Conservation (phyloP, 768 basidiomycete species). For the Hypsizygus marmoreus region DNA sequence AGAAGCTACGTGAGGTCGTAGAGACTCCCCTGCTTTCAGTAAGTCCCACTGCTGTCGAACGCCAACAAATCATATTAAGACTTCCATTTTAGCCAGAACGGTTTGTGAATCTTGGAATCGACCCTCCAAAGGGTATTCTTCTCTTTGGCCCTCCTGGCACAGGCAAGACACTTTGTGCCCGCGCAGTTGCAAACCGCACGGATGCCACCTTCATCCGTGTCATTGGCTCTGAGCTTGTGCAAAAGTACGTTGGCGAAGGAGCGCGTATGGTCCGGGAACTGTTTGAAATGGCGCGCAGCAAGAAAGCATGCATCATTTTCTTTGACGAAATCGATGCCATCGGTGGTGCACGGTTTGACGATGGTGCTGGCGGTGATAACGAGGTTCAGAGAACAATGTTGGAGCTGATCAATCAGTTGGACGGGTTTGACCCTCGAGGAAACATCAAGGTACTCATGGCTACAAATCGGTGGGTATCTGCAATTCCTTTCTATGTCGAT, state of each 20-base stretch:
- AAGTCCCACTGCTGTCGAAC: slow-evolving; percentile 27
- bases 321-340: slow-evolving; percentile 99
- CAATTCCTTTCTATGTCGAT: not conserved
- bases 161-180: slow-evolving; percentile 98
- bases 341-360: slow-evolving; percentile 96
- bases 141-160: slow-evolving; percentile 96
- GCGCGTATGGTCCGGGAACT: slow-evolving; percentile 98
- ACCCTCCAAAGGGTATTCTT: slow-evolving; percentile 97
- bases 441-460: slow-evolving; percentile 99
- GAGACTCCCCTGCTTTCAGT: slow-evolving; percentile 95
- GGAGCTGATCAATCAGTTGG: slow-evolving; percentile 97
- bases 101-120: slow-evolving; percentile 97
- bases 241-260: slow-evolving; percentile 99
- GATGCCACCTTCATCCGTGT: slow-evolving; percentile 99
- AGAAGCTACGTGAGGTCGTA: slow-evolving; percentile 97
- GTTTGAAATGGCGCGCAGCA: slow-evolving; percentile 98
- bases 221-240: slow-evolving; percentile 98
- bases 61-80: slow-evolving; percentile 15
- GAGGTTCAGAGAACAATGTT: slow-evolving; percentile 99
- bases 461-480: slow-evolving; percentile 78
- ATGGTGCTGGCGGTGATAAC: slow-evolving; percentile 98
- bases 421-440: slow-evolving; percentile 98
- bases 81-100: slow-evolving; percentile 82
- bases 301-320: slow-evolving; percentile 99
- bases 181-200: slow-evolving; percentile 97